These are phyloP conservation scores for Trichomonascus vanleenenianus DNA, from an alignment of 805 yeast genomes.

Conservation along the genomic window DNA sequence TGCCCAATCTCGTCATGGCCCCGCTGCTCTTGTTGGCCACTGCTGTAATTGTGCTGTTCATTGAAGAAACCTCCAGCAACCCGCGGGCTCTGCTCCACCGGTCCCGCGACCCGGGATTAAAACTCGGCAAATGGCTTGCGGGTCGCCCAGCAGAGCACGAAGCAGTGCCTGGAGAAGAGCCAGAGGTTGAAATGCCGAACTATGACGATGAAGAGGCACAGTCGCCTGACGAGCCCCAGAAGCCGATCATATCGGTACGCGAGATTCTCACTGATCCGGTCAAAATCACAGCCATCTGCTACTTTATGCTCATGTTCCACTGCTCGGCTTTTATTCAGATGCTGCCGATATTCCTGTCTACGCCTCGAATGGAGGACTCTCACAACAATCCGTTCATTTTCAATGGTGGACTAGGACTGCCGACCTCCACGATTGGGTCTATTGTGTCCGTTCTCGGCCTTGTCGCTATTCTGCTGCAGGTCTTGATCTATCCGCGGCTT, in stretches of 20 bases:
- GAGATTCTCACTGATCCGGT: constrained; percentile 19
- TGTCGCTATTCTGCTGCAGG: constrained; percentile 42
- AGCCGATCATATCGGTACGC: constrained; percentile 1
- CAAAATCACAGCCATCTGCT: constrained; percentile 15
- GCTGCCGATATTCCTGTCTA: constrained; percentile 46
- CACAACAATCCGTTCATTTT: constrained; percentile 38
- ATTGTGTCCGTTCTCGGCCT: constrained; percentile 46
- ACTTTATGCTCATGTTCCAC: constrained; percentile 36
- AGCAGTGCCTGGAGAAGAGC: background rate
- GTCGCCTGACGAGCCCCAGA: background rate
- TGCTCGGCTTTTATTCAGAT: constrained; percentile 44
- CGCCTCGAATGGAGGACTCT: constrained; percentile 19
- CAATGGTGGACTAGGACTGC: constrained; percentile 46
- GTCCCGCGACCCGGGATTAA: constrained; percentile 15
- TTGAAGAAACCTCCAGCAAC: constrained; percentile 19
- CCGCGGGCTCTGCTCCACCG: constrained; percentile 11
- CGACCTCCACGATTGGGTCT: constrained; percentile 42
- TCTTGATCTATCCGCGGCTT: constrained; percentile 43
- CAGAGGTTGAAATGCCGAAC: constrained; percentile 1
- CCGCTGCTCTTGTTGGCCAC: constrained; percentile 26
- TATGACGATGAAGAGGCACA: constrained; percentile 4
- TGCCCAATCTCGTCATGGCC: constrained; percentile 44
- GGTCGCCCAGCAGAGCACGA: background rate
- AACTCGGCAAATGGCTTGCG: constrained; percentile 15
- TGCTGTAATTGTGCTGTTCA: constrained; percentile 14